A percentile compares a stretch with the other conserved stretches of the same genome.
phyloP scores from a whole-genome alignment of 257 asterid species.

The Avicennia marina region DNA sequence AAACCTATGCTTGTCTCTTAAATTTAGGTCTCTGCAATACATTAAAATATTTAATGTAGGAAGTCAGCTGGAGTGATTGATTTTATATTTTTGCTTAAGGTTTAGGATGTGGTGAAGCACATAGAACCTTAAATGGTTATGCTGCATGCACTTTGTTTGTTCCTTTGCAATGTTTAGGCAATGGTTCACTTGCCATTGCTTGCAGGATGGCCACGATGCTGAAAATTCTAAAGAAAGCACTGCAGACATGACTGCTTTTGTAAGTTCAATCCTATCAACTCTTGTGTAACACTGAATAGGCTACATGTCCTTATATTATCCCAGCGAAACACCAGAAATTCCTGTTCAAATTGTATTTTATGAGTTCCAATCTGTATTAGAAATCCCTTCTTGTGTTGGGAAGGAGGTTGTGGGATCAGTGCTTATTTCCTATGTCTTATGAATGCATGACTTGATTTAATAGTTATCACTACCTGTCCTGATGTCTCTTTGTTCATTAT shows the following conservation, averaged over 20 bases:
- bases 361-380: conserved; percentile 6
- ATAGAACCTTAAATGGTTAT: conserved; percentile 5
- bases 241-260: conserved; percentile 86
- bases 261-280: conserved; percentile 28
- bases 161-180: conserved; percentile 6
- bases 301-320: not conserved
- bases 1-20: too few relatives aligned
- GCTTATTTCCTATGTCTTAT: not conserved
- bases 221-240: conserved; percentile 67
- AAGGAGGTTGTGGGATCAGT: too few relatives aligned
- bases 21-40: too few relatives aligned
- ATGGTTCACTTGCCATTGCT: conserved; percentile 15
- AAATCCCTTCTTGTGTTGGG: too few relatives aligned
- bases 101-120: not conserved
- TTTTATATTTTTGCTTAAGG: not conserved
- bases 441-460: not conserved
- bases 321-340: not conserved
- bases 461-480: not conserved
- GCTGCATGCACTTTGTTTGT: not conserved
- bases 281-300: not conserved
- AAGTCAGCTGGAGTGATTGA: not conserved
- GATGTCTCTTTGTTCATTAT: conserved; percentile 15
- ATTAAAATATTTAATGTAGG: not conserved
- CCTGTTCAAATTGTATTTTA: not conserved
- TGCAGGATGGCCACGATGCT: conserved; percentile 82